phyloP scores from a whole-genome alignment of 2,329 filamentous ascomycete species.

The Fusarium secorum region DNA sequence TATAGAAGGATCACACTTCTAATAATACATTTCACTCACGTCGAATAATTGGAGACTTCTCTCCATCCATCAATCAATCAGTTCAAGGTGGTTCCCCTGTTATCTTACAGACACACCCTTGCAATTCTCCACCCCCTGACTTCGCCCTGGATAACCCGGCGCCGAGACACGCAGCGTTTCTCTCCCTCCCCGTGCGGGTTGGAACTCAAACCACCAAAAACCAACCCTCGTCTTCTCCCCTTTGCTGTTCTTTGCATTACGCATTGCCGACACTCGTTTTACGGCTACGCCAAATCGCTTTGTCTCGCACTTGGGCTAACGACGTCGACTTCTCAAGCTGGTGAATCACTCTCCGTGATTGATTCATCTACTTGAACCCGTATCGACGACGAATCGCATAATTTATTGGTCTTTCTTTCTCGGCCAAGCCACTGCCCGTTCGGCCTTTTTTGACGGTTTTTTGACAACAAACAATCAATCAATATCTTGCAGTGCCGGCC shows the following conservation, averaged over 20 bases:
- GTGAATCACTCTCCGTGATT: conserved; percentile 29
- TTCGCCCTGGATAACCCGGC: conserved; percentile 39
- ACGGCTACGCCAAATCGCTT: conserved; percentile 26
- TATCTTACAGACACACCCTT: conserved; percentile 24
- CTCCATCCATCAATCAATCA: conserved; percentile 1
- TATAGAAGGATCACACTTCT: background rate
- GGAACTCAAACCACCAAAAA: conserved; percentile 37
- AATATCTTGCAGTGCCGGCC: conserved; percentile 34
- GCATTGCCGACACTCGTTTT: conserved; percentile 42
- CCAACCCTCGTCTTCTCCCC: conserved; percentile 31
- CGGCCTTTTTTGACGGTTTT: conserved; percentile 20
- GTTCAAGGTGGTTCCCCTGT: conserved; percentile 28
- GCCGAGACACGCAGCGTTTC: conserved; percentile 41
- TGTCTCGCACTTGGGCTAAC: conserved; percentile 29
- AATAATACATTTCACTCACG: background rate
- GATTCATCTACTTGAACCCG: conserved; percentile 18
- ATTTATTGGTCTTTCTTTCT: conserved; percentile 12
- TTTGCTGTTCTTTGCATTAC: conserved; percentile 38
- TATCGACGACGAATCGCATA: conserved; percentile 22
- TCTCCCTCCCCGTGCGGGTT: conserved; percentile 29
- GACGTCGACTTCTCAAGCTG: conserved; percentile 4
- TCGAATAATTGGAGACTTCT: conserved; percentile 12
- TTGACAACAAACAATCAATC: conserved; percentile 2
- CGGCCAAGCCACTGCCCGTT: conserved; percentile 23
- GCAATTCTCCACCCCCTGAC: conserved; percentile 9